Evolutionary conservation across 1,139 yeast species (phyloP).

Genomic region (Pichia sp.): DNA sequence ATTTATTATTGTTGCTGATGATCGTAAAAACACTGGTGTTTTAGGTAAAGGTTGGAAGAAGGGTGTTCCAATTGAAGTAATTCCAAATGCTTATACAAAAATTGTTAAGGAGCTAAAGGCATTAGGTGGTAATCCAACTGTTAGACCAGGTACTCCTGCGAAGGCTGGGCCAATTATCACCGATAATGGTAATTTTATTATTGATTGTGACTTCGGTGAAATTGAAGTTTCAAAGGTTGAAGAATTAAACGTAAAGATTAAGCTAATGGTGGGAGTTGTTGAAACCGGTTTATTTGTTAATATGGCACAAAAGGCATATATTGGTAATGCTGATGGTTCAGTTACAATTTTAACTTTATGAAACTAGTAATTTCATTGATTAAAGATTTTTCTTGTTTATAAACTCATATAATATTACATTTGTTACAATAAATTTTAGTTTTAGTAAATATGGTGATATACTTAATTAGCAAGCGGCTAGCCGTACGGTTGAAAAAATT

Average conservation of each 20-base stretch:
- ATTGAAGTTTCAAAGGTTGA: conserved; percentile 52
- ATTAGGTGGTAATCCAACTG: conserved; percentile 63
- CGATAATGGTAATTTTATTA: conserved; percentile 87
- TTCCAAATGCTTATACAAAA: conserved; percentile 79
- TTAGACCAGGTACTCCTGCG: conserved; percentile 83
- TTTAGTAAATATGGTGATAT: too few species aligned
- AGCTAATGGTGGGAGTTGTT: conserved; percentile 83
- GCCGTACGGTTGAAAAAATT: too few species aligned
- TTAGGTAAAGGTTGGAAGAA: conserved; percentile 80
- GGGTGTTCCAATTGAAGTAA: conserved; percentile 95
- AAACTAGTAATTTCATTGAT: conserved; percentile 4
- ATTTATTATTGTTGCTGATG: conserved; percentile 89
- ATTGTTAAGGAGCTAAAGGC: conserved; percentile 55
- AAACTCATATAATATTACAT: neutral
- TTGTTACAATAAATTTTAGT: neutral
- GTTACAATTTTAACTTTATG: conserved; percentile 20
- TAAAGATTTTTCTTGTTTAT: neutral
- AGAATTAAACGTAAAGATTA: conserved; percentile 57
- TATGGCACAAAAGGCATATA: conserved; percentile 74
- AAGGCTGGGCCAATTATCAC: conserved; percentile 99
- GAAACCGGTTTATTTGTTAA: conserved; percentile 88
- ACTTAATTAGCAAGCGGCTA: too few species aligned
- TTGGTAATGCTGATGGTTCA: conserved; percentile 50
- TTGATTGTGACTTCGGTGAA: conserved; percentile 90
- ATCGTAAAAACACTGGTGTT: conserved; percentile 65